Evolutionary conservation across 73 alveolate genomes (phyloP), one percentile per base, ranked within the genome.

Genomic region (Effrenium voratum): DNA sequence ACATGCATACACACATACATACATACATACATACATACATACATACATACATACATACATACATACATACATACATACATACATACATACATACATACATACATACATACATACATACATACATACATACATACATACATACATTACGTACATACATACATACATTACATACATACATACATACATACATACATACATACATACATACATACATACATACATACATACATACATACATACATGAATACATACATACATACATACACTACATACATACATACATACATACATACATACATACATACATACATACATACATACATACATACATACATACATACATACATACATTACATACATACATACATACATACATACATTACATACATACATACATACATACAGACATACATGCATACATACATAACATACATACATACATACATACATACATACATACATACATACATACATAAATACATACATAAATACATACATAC

Each of bases 311-410:
- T 22, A 1, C 16, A 2, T 57, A 57, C 5, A 15, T 15, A 22
- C 22, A 55, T 12, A 15, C 12, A 22, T 55, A 55, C 30, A 15
- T 15, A 22, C 22, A 55, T 12, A 15, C 12, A 22, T 55, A 55
- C 30, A 15, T 15, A 22, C 22, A 55, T 12, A 15, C 12, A 22
- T 55, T 15, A 22, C 22, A 55, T 12, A 15, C 12, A 22, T 55
- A 55, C 30, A 15, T 15, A 12, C 22, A 55, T 12, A 15, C 12
- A 22, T 55, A 55, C 68, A 15, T 15, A 22, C 22, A 55, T 15
- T 66, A 66, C 77, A 66, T 66, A 66, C 77, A 66, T 66, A 66
- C 77, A 66, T 66, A 66, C 77, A 66, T 66, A 66, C 77, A 66
- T 66, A 66, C 77, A 66, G 13, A 66, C 77, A 66, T 66, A 66